Evolutionary conservation across 1,284 basidiomycete species (phyloP).

Genomic region (Rhodotorula mucilaginosa): DNA sequence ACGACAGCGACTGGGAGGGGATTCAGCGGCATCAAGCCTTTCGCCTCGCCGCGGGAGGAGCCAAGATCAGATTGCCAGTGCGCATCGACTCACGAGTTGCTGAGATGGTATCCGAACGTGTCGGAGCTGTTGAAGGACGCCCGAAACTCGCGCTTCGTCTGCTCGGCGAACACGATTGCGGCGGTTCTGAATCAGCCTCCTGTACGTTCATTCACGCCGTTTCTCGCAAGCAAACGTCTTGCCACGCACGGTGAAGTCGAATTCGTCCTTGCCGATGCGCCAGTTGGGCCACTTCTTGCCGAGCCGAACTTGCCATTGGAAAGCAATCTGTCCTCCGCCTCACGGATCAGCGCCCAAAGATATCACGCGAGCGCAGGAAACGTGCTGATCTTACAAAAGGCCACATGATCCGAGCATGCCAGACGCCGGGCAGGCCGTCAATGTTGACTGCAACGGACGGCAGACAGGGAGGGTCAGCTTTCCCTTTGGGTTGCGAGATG

Average conservation of each 20-base stretch:
- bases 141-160: conserved; percentile 14
- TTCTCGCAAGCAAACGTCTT: too few relatives aligned
- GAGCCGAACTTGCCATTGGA: conserved; percentile 11
- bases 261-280: conserved; percentile 25
- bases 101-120: conserved; percentile 27
- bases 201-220: too few relatives aligned
- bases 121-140: conserved; percentile 21
- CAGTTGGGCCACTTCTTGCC: conserved; percentile 23
- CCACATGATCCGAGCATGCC: conserved; percentile 20
- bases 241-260: conserved; percentile 7
- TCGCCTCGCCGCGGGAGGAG: not conserved
- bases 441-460: conserved; percentile 2
- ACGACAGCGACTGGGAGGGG: too few relatives aligned
- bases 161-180: not conserved
- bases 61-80: not conserved
- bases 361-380: too few relatives aligned
- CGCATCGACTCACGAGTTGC: not conserved
- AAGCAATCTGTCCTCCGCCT: not conserved
- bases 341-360: too few relatives aligned
- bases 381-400: conserved; percentile 7
- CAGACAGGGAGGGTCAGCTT: not conserved
- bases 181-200: too few relatives aligned
- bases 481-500: too few relatives aligned
- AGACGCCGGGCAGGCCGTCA: conserved; percentile 14
- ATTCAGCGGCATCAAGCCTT: too few relatives aligned